A percentile compares a stretch with the other conserved stretches of the same genome.
phyloP scores from a whole-genome alignment of 2,329 filamentous ascomycete genomes.

The Neocatenulostroma microsporum region DNA sequence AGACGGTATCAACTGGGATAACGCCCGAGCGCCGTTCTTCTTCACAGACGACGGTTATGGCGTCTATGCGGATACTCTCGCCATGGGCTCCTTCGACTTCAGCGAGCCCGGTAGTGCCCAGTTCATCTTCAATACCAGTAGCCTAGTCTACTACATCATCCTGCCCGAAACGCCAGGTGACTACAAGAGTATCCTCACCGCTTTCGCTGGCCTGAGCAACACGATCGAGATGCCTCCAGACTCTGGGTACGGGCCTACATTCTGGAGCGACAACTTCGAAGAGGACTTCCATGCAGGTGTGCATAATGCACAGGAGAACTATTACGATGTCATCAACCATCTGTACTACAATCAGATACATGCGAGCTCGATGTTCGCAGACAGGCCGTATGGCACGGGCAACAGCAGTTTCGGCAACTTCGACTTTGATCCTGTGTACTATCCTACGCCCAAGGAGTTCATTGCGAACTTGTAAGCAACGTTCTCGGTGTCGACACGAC shows the following conservation, averaged over 20 bases:
- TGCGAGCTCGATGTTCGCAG: slow-evolving; percentile 2
- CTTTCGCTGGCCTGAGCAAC: neutral
- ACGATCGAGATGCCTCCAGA: slow-evolving; percentile 4
- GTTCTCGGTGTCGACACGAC: too few species aligned
- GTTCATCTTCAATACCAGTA: slow-evolving; percentile 4
- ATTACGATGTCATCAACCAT: slow-evolving; percentile 5
- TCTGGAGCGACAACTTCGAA: slow-evolving; percentile 5
- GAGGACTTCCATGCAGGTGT: slow-evolving; percentile 2
- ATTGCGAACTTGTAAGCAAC: slow-evolving; percentile 25
- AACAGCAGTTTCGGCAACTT: slow-evolving; percentile 16
- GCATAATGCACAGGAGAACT: slow-evolving; percentile 2
- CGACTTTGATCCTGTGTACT: slow-evolving; percentile 30
- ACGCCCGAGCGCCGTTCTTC: slow-evolving; percentile 3
- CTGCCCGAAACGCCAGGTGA: neutral
- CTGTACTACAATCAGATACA: slow-evolving; percentile 5
- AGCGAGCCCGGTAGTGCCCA: neutral
- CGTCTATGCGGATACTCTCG: slow-evolving; percentile 3
- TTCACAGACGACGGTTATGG: slow-evolving; percentile 2
- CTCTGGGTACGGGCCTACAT: slow-evolving; percentile 2
- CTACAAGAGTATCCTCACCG: slow-evolving; percentile 3
- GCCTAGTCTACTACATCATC: slow-evolving; percentile 5
- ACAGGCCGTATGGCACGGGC: slow-evolving; percentile 4
- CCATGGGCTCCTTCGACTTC: slow-evolving; percentile 4
- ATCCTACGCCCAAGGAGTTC: slow-evolving; percentile 26
- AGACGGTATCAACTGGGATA: slow-evolving; percentile 1